phyloP scores from a whole-genome alignment of 371 early-diverging fungal species.

The Amoeboaphelidium occidentale region DNA sequence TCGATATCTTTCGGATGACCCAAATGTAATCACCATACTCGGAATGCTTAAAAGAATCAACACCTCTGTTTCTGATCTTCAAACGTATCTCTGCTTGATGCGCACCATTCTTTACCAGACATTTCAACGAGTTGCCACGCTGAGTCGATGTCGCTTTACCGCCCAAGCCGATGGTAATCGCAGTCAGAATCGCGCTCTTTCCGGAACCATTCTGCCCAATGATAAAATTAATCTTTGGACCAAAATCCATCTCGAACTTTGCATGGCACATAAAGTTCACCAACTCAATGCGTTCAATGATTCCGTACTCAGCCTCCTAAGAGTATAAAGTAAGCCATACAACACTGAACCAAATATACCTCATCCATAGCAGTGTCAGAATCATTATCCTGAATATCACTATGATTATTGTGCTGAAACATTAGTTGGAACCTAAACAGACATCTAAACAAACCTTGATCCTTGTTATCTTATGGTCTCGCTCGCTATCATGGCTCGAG shows the following conservation, averaged over 20 bases:
- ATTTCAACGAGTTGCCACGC: constrained; percentile 45
- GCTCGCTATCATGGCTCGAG: no score
- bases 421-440: no score
- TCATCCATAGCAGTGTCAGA: no score
- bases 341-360: no score
- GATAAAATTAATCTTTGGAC: constrained; percentile 77
- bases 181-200: constrained; percentile 83
- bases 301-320: constrained; percentile 28
- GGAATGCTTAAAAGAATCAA: constrained; percentile 49
- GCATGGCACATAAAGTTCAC: constrained; percentile 87
- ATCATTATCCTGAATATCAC: no score
- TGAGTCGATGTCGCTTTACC: constrained; percentile 66
- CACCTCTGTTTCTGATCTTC: constrained; percentile 51
- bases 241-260: constrained; percentile 41
- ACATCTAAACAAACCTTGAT: no score
- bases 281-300: constrained; percentile 51
- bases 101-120: constrained; percentile 60
- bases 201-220: constrained; percentile 86
- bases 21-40: constrained; percentile 50
- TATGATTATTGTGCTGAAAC: no score
- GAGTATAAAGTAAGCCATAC: no score
- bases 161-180: constrained; percentile 65
- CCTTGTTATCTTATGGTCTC: no score
- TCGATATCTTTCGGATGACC: constrained; percentile 52
- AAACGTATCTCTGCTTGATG: constrained; percentile 19